phyloP scores from a whole-genome alignment of 139 green algal genomes.

The Chlamydomonas incerta region DNA sequence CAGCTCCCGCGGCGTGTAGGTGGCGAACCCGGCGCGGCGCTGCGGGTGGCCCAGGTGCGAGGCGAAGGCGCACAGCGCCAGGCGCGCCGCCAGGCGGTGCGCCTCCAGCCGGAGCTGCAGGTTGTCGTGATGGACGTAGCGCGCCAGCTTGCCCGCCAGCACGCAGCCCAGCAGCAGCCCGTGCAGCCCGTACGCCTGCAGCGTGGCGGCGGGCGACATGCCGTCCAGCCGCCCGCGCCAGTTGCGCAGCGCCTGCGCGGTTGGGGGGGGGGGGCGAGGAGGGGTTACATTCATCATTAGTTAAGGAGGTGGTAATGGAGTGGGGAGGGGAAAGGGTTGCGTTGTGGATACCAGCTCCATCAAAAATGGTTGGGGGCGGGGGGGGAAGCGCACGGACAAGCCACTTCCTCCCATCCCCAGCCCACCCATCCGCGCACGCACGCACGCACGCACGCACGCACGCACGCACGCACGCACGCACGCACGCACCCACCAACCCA shows the following conservation, averaged over 20 bases:
- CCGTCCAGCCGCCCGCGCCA: constrained; percentile 57
- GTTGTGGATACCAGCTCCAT: not conserved
- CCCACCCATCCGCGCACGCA: too few relatives aligned
- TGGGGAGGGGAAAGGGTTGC: not conserved
- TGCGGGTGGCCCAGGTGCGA: constrained; percentile 65
- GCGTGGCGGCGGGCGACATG: constrained; percentile 34
- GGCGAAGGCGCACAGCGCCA: constrained; percentile 51
- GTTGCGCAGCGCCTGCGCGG: constrained; percentile 50
- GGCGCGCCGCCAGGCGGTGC: constrained; percentile 47
- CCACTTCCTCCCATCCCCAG: too few relatives aligned
- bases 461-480: too few relatives aligned
- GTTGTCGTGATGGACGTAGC: constrained; percentile 56
- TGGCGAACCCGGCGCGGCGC: constrained; percentile 47
- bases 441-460: too few relatives aligned
- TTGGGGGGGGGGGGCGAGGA: not conserved
- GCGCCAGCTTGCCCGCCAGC: constrained; percentile 70
- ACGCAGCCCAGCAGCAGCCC: constrained; percentile 66
- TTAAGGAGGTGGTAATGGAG: not conserved
- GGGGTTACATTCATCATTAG: not conserved
- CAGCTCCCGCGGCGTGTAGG: constrained; percentile 54
- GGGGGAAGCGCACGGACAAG: too few relatives aligned
- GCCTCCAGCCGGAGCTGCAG: constrained; percentile 54
- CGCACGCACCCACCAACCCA: not conserved
- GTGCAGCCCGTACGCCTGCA: constrained; percentile 63
- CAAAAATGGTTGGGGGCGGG: not conserved